These are phyloP conservation scores for Solanum bulbocastanum DNA, from an alignment of 257 asterid species.

Conservation along the genomic window DNA sequence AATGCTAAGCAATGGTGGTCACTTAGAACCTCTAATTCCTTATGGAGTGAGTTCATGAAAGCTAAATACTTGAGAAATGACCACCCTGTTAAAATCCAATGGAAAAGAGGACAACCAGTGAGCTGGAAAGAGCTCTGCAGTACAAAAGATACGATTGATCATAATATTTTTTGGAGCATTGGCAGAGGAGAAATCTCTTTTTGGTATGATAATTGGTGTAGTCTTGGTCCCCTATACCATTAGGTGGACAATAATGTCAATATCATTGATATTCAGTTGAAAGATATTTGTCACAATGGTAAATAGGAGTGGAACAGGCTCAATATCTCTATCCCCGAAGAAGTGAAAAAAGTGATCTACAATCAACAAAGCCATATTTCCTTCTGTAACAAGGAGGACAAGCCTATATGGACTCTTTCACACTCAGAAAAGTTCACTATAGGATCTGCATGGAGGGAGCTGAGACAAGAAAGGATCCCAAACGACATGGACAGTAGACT, in stretches of 20 bases:
- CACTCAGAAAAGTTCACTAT: background rate
- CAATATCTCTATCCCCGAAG: background rate
- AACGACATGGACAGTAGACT: no score
- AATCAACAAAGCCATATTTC: no score
- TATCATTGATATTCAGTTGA: background rate
- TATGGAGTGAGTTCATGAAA: no score
- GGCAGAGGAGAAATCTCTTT: background rate
- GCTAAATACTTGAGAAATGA: no score
- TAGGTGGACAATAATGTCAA: background rate
- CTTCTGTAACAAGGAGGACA: background rate
- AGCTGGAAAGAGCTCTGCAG: no score
- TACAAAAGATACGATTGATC: background rate
- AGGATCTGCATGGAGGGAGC: background rate
- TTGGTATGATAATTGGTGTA: background rate
- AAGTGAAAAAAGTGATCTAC: background rate
- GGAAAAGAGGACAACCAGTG: no score
- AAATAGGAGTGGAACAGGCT: background rate
- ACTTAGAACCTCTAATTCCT: no score
- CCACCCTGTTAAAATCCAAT: no score
- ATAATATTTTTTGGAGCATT: background rate
- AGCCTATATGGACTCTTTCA: no score
- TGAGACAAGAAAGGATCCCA: background rate
- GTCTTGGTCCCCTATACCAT: background rate
- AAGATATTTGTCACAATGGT: background rate
- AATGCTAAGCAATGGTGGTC: no score